Evolutionary conservation across 2,329 filamentous ascomycete species (phyloP).

Genomic region (Penicillium concentricum): DNA sequence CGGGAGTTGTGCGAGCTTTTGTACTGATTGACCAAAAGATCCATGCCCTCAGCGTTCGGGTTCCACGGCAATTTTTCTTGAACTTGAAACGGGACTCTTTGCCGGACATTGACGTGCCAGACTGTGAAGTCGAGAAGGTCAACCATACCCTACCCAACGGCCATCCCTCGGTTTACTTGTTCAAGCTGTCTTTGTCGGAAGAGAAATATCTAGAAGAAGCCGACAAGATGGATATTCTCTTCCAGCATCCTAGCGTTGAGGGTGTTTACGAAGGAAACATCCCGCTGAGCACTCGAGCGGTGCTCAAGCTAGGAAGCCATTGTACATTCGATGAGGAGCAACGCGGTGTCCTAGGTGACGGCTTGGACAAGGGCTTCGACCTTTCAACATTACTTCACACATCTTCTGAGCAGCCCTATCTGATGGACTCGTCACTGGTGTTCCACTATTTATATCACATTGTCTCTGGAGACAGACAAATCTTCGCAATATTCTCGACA

Average conservation of each 20-base stretch:
- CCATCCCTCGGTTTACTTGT: constrained; percentile 88
- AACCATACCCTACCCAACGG: constrained; percentile 92
- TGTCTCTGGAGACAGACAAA: constrained; percentile 81
- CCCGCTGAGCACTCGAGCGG: constrained; percentile 78
- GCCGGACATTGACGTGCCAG: constrained; percentile 81
- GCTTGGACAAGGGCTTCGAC: constrained; percentile 91
- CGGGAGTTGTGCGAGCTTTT: constrained; percentile 83
- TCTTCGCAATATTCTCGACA: constrained; percentile 92
- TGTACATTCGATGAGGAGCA: constrained; percentile 94
- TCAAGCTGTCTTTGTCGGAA: constrained; percentile 88
- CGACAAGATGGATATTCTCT: constrained; percentile 76
- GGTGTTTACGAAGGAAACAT: constrained; percentile 96
- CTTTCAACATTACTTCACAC: constrained; percentile 70
- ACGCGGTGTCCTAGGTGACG: constrained; percentile 84
- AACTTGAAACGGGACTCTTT: constrained; percentile 86
- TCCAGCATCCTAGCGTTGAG: constrained; percentile 92
- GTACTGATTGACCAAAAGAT: constrained; percentile 93
- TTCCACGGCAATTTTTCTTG: constrained; percentile 84
- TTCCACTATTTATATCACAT: constrained; percentile 95
- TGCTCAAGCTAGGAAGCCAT: constrained; percentile 83
- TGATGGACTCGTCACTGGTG: constrained; percentile 69
- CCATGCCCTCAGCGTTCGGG: constrained; percentile 81
- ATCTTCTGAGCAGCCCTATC: constrained; percentile 69
- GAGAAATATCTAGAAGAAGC: constrained; percentile 81
- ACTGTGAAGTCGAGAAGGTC: constrained; percentile 88